Evolutionary conservation across 225 moss, liverwort and hornwort genomes (phyloP), one percentile per base, ranked within the genome.

Genomic region (Sphagnum contortum): DNA sequence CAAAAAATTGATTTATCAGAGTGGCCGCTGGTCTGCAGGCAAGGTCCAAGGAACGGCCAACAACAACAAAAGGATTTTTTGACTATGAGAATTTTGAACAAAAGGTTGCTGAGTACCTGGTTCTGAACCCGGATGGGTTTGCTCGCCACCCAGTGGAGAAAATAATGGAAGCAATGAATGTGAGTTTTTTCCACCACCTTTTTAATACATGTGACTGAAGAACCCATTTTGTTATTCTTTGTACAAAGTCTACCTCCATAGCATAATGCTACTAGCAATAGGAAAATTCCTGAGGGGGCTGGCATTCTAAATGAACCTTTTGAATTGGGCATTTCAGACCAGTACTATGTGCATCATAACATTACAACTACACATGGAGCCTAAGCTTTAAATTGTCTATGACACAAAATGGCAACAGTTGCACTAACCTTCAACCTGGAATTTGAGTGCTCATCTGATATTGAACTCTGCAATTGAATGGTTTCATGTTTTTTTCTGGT

Each of bases 81-180:
- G 78, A 77, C 0, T 85, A 85, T 58, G 85, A 85, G n/a, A 78
- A 78, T 68, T 81, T 85, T 60, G 85, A 85, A 71, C 85, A 85
- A 57, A 67, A 81, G 7, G 75, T 85, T 51, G 85, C 81, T 4
- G 85, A 85, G 62, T 64, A 72, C 64, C 73, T 81, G 12, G 67
- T 73, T 5, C 56, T 71, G n/a, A 65, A 81, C 48, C 81, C 78
- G 3, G 69, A 73, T 63, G 69, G 72, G 12, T 85, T 74, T 49
- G 8, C 55, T 12, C 85, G 85, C 59, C 72, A 74, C 10, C 50
- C 57, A 12, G 73, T 71, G 57, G 73, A 76, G 29, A 55, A 66
- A 50, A 71, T 85, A 65, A 63, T 72, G 4, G 64, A 66, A 5
- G 85, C 85, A 5, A 69, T 81, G 63, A 5, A 78, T 47, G 83